phyloP scores from a whole-genome alignment of 176 grass and related monocot species.

The Eragrostis curvula region DNA sequence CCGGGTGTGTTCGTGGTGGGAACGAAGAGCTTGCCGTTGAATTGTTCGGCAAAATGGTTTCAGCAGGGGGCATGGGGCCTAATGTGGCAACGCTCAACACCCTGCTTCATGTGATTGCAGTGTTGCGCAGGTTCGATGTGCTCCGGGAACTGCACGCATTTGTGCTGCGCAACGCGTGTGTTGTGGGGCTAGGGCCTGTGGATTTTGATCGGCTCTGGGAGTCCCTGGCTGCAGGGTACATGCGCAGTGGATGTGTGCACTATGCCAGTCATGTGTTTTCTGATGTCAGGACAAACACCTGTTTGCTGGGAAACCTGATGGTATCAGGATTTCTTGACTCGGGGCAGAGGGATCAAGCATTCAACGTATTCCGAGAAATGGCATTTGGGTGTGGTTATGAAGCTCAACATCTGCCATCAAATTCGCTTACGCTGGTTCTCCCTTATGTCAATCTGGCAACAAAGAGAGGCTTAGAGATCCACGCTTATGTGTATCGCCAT shows the following conservation, averaged over 20 bases:
- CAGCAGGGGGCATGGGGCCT: slow-evolving; percentile 22
- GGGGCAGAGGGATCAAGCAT: slow-evolving; percentile 38
- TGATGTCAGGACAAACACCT: slow-evolving; percentile 41
- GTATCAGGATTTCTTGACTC: slow-evolving; percentile 52
- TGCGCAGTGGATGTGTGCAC: slow-evolving; percentile 34
- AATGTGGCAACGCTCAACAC: slow-evolving; percentile 62
- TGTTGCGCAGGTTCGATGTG: slow-evolving; percentile 29
- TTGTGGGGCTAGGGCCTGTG: slow-evolving; percentile 30
- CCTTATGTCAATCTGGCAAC: slow-evolving; percentile 35
- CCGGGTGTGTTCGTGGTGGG: slow-evolving; percentile 45
- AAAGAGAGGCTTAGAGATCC: slow-evolving; percentile 61
- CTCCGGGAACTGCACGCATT: slow-evolving; percentile 60
- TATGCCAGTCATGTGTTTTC: slow-evolving; percentile 41
- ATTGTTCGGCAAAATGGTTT: slow-evolving; percentile 52
- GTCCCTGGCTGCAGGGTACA: slow-evolving; percentile 50
- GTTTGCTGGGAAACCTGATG: slow-evolving; percentile 50
- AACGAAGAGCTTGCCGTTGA: slow-evolving; percentile 42
- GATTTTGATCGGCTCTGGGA: slow-evolving; percentile 51
- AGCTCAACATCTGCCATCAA: slow-evolving; percentile 38
- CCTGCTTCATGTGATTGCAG: slow-evolving; percentile 47
- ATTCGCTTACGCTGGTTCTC: slow-evolving; percentile 53
- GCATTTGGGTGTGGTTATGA: slow-evolving; percentile 45
- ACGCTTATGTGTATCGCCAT: slow-evolving; percentile 58
- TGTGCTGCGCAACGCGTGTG: slow-evolving; percentile 36
- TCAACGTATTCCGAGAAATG: slow-evolving; percentile 53